Conservation (phyloP, 495 filamentous ascomycete species). For the Penicillium chermesinum region DNA sequence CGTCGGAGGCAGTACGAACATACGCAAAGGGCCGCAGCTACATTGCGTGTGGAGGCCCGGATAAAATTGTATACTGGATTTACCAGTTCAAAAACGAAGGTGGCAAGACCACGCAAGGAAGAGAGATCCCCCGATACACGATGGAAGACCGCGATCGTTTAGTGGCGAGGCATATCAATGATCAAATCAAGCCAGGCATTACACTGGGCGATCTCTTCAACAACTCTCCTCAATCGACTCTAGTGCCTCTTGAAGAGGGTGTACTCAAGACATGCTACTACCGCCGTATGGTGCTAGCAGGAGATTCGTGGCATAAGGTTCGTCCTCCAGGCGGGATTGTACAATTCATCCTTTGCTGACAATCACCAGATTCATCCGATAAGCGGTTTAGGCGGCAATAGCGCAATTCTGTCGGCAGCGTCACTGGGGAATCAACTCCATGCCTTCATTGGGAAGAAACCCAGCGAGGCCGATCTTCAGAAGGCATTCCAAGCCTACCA, state of each 20-base stretch:
- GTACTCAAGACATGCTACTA: conserved; percentile 1
- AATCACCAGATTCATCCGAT: conserved; percentile 10
- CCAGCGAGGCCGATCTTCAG: not conserved
- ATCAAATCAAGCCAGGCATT: conserved; percentile 20
- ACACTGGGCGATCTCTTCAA: conserved; percentile 37
- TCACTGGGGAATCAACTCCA: conserved; percentile 27
- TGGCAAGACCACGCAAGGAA: conserved; percentile 4
- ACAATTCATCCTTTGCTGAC: not conserved
- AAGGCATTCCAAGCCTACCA: conserved; percentile 4
- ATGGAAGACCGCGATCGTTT: conserved; percentile 21
- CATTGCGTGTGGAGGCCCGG: conserved; percentile 18
- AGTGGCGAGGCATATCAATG: conserved; percentile 10
- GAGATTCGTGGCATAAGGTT: conserved; percentile 9
- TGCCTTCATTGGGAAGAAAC: not conserved
- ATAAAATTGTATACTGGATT: conserved; percentile 31
- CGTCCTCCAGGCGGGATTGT: not conserved
- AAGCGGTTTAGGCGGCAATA: conserved; percentile 35
- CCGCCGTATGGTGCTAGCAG: conserved; percentile 3
- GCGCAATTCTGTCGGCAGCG: conserved; percentile 34
- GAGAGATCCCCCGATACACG: conserved; percentile 27
- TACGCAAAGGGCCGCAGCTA: conserved; percentile 15
- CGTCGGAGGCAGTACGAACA: conserved; percentile 1
- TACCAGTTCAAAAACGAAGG: conserved; percentile 23
- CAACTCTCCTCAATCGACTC: conserved; percentile 7
- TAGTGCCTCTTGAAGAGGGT: conserved; percentile 2